Evolutionary conservation across 2,329 filamentous ascomycete species (phyloP).

Genomic region (Aphanoascus verrucosus): DNA sequence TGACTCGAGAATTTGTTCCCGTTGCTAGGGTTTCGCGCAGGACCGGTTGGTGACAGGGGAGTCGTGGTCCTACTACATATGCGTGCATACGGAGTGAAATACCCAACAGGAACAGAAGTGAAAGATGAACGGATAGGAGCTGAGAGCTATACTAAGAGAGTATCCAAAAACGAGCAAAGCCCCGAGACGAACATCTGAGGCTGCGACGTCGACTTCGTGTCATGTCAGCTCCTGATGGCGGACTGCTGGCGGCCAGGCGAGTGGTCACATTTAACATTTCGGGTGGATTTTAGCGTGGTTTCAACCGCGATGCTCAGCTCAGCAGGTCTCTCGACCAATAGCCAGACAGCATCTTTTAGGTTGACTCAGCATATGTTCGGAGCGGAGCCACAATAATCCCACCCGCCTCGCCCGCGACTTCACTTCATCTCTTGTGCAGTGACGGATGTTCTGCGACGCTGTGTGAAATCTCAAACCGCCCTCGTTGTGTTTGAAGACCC

Average conservation of each 20-base stretch:
- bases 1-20: neutral
- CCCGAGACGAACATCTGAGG: neutral
- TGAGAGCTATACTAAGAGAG: neutral
- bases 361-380: neutral
- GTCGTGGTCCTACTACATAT: neutral
- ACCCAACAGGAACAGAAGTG: neutral
- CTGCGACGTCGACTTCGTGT: neutral
- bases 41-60: neutral
- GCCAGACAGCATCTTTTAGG: neutral
- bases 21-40: constrained; percentile 8
- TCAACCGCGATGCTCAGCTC: neutral
- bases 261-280: constrained; percentile 2
- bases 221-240: constrained; percentile 5
- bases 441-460: too few relatives aligned
- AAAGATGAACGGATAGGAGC: too few relatives aligned
- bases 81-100: neutral
- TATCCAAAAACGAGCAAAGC: neutral
- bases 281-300: neutral
- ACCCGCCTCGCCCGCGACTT: neutral
- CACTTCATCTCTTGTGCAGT: neutral
- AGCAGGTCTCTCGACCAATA: neutral
- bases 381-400: neutral
- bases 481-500: too few relatives aligned
- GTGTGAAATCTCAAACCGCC: too few relatives aligned
- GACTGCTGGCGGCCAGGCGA: neutral